Percentiles rank a stretch among this genome's conserved stretches.
Conservation (phyloP, 495 filamentous ascomycete species). For the Neurospora discreta region DNA sequence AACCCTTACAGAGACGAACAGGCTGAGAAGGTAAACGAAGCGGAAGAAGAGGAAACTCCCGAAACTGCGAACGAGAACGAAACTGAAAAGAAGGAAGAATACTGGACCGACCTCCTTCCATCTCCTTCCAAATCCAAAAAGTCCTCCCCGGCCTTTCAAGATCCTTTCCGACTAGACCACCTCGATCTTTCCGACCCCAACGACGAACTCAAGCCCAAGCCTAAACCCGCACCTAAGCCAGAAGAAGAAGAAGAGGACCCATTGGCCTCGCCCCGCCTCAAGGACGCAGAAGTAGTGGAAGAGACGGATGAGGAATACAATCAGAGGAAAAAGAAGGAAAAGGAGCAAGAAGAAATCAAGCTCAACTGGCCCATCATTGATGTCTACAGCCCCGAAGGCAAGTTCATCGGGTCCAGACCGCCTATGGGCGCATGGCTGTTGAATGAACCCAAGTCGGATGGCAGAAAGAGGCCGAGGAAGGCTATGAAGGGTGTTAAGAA, state of each 20-base stretch:
- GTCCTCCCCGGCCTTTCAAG: neutral
- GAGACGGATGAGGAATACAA: conserved; percentile 1
- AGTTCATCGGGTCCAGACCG: conserved; percentile 53
- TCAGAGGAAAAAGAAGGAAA: conserved; percentile 3
- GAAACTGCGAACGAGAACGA: neutral
- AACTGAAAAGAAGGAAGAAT: neutral
- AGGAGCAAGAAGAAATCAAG: conserved; percentile 4
- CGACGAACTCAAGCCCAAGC: neutral
- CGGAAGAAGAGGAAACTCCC: neutral
- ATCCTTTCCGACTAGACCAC: neutral
- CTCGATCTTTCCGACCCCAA: conserved; percentile 2
- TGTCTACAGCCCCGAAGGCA: conserved; percentile 73
- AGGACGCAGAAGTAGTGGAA: conserved; percentile 3
- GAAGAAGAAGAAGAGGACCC: neutral
- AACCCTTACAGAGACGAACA: neutral
- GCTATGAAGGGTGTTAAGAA: conserved; percentile 54
- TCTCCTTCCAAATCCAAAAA: neutral
- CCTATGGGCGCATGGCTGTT: conserved; percentile 66
- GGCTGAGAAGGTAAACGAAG: neutral
- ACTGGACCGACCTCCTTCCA: neutral
- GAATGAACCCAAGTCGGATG: conserved; percentile 23
- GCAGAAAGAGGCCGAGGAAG: conserved; percentile 33
- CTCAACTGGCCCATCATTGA: conserved; percentile 59
- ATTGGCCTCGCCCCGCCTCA: neutral
- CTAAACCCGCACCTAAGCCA: neutral